Evolutionary conservation across 2,329 filamentous ascomycete species (phyloP), one percentile per base, ranked within the genome.

Genomic region (Thermomyces lanuginosus): DNA sequence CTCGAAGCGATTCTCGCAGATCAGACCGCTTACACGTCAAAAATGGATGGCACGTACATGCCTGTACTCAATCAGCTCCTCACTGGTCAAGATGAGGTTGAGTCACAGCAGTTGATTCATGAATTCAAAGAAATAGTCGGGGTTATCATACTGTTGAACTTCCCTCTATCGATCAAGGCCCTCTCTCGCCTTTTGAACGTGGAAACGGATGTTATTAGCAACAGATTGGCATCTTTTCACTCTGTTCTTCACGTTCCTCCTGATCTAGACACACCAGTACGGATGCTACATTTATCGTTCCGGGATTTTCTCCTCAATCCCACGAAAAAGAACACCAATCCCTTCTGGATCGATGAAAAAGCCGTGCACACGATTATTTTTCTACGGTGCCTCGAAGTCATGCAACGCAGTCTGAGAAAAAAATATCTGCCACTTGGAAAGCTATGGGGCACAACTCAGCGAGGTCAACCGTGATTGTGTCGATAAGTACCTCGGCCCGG

Each of bases 291-390:
- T 32, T 34, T 37, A 27, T 50, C 44, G 24, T 49, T 51, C 27
- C 41, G 42, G 18, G 43, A 50, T 32, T 48, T 45, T 26, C 40
- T 48, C 9, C 32, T 48, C 16, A 28, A 43, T 24, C n/a, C 21
- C 5, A 17, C 36, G 16, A 43, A 37, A 32, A 26, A 26, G 14
- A 28, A 30, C 9, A 33, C 8, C 13, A 13, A 16, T 33, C 29
- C 4, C 19, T 42, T 51, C 33, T 40, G 43, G 41, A 38, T 49
- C 30, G 31, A 56, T 23, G 40, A 50, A 36, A 42, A 36, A 29
- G 18, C 28, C 4, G 38, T 37, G 25, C 43, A 56, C 29, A 8
- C 37, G 13, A 32, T 29, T 13, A 29, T 55, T 14, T 41, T 41
- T 5, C 16, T 17, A 28, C 17, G 24, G 24, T 52, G 46, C 34